Conservation (phyloP, 768 basidiomycete genomes). For the Saitozyma sp. region DNA sequence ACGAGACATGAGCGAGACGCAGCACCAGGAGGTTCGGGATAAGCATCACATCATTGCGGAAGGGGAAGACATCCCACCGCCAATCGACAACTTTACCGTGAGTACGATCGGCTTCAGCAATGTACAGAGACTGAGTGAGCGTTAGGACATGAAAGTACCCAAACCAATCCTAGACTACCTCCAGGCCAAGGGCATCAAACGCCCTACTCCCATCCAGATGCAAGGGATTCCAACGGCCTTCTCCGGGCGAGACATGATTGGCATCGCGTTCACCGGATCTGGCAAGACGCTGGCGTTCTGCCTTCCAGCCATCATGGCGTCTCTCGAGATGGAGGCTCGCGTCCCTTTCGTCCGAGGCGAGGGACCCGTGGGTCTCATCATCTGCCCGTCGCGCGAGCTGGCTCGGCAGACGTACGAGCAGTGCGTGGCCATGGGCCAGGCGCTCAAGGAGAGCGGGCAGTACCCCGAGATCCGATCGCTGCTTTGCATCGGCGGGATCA, state of each 20-base stretch:
- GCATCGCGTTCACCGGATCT: conserved; percentile 98
- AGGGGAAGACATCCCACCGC: conserved; percentile 88
- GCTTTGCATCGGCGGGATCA: conserved; percentile 95
- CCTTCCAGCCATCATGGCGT: conserved; percentile 94
- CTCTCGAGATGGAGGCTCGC: conserved; percentile 88
- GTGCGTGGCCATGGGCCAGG: conserved; percentile 77
- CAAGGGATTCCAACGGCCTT: conserved; percentile 97
- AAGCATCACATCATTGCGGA: conserved; percentile 94
- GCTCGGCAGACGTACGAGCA: conserved; percentile 98
- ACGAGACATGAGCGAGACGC: conserved; percentile 66
- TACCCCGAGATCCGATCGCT: conserved; percentile 86
- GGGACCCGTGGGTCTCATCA: conserved; percentile 92
- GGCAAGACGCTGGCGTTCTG: conserved; percentile 99
- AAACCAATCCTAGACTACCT: conserved; percentile 77
- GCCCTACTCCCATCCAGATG: conserved; percentile 92
- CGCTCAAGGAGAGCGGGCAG: conserved; percentile 69
- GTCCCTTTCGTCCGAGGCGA: conserved; percentile 88
- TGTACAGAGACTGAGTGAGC: conserved; percentile 7
- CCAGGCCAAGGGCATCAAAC: conserved; percentile 76
- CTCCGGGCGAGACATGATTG: conserved; percentile 93
- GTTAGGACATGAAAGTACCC: conserved; percentile 98
- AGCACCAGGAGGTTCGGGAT: conserved; percentile 74
- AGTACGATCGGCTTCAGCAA: conserved; percentile 25
- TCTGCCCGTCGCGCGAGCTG: conserved; percentile 95
- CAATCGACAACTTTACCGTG: conserved; percentile 84